A percentile compares a stretch with the other conserved stretches of the same genome.
phyloP scores from a whole-genome alignment of 495 filamentous ascomycete species.

The Penicillium simplicissimum region DNA sequence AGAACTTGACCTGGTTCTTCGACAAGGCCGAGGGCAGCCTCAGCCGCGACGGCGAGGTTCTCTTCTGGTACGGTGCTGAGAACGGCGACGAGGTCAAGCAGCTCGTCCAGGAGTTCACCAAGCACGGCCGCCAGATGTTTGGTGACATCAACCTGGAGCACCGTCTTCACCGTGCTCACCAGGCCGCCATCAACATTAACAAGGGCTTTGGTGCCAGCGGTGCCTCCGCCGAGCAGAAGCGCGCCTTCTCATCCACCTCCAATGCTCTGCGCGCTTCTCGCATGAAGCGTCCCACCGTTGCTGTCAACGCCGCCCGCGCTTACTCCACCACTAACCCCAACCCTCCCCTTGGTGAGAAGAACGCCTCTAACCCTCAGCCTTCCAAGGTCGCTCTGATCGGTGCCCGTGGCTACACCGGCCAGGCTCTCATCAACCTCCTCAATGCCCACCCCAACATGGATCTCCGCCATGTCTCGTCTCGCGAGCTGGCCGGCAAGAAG shows the following conservation, averaged over 20 bases:
- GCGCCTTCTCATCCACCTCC: slow-evolving; percentile 62
- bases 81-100: slow-evolving; percentile 80
- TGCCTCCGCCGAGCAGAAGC: slow-evolving; percentile 58
- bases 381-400: slow-evolving; percentile 90
- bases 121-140: slow-evolving; percentile 83
- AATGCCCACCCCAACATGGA: slow-evolving; percentile 94
- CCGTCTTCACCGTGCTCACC: slow-evolving; percentile 74
- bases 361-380: slow-evolving; percentile 78
- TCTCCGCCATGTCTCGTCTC: slow-evolving; percentile 88
- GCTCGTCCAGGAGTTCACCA: slow-evolving; percentile 84
- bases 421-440: slow-evolving; percentile 86
- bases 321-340: slow-evolving; percentile 90
- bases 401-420: slow-evolving; percentile 89
- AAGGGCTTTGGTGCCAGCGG: slow-evolving; percentile 47
- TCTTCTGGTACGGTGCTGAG: slow-evolving; percentile 96
- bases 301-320: slow-evolving; percentile 37
- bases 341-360: slow-evolving; percentile 92
- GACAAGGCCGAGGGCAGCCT: slow-evolving; percentile 95
- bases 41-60: slow-evolving; percentile 78
- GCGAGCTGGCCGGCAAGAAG: slow-evolving; percentile 88
- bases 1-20: slow-evolving; percentile 98
- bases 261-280: slow-evolving; percentile 44
- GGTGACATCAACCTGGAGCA: slow-evolving; percentile 89
- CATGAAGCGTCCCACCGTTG: slow-evolving; percentile 29
- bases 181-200: slow-evolving; percentile 59